Evolutionary conservation across 192 early-diverging fungal genomes (phyloP), one percentile per base, ranked within the genome.

Genomic region (Coemansia sp.): DNA sequence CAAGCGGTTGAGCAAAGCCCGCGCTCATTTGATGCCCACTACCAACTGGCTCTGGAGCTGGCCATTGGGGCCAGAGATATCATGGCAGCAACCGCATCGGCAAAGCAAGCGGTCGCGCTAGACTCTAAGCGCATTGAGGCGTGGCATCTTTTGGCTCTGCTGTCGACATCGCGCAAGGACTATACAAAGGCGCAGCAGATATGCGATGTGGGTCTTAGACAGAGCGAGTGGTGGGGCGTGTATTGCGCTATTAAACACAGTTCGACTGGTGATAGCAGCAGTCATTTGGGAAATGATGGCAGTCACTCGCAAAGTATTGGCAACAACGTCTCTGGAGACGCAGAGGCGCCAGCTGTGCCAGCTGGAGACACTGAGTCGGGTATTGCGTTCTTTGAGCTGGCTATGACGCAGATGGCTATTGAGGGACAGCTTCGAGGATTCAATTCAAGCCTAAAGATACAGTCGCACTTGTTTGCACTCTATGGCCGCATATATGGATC

Each of bases 101-200:
- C 87, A 3, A 88, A 84, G 61, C 79, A 85, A 37, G 87, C 87
- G 4, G 63, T 91, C 24, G 70, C 67, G 34, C 61, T 89, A 42
- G 81, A 88, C 33, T 60, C 86, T 0, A 66, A 69, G 7, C 84
- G 90, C 45, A 78, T 90, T 37, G 85, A 88, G 35, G 89, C 91
- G 10, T 93, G 91, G 91, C 89, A 93, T 66, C 74, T 93, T n/a
- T 63, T 93, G 33, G 89, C 77, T 6, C 79, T 92, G 59, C 71
- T 90, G 14, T 78, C 87, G 3, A 89, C 92, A 16, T 85, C 88
- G 16, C 86, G 88, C 68, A 88, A 90, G 45, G 88, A 93, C 65
- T 82, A 86, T 44, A 66, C 67, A 9, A 82, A 86, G 35, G 92
- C 92, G 6, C 69, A 87, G 70, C 85, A 85, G 40, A 80, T 88